Base-by-base conservation (phyloP, 805 yeast genomes). In the Candida krabiensis region DNA sequence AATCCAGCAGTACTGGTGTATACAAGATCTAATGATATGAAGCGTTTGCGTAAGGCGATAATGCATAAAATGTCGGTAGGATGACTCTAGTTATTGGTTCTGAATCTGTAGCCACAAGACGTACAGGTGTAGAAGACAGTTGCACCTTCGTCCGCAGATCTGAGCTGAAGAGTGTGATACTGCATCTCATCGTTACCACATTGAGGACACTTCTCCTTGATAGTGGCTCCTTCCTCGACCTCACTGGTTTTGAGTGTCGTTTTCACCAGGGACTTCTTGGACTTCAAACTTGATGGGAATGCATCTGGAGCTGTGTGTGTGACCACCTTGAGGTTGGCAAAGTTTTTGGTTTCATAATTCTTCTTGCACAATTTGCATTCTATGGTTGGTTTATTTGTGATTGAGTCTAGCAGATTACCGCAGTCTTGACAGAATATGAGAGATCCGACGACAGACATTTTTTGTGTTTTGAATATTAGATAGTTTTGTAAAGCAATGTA, bases 61-160 rank as follows among this genome's bases (percentile, higher is more conserved):
- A 19, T 8, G n/a, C 17, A 28, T 4, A 9, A 12, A 19, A 25
- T 18, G n/a, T n/a, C n/a, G n/a, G n/a, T n/a, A n/a, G n/a, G n/a
- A n/a, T 4, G n/a, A 28, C 9, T 21, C 24, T 55, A 91, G 62
- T 93, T 93, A 64, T 93, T 91, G 25, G 96, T 90, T 70, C 97
- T 83, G 72, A 86, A 90, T 56, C 87, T 80, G 74, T 91, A 88
- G 29, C 90, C 89, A 75, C 99, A 93, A 28, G 76, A 69, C 1
- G 96, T 83, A 71, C 99, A 93, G 1, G 99, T 91, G 68, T 93
- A 95, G 61, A 93, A 93, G 24, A 93, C 98, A 8, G 99, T 93
- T 19, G 99, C 96, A 75, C 99, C 99, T 75, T 93, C 99, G 74
- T 93, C 99, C 1, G 99, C 99, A 38, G 96, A 86, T 68, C 99